phyloP scores from a whole-genome alignment of 1,284 basidiomycete genomes.

The Butyriboletus regius region DNA sequence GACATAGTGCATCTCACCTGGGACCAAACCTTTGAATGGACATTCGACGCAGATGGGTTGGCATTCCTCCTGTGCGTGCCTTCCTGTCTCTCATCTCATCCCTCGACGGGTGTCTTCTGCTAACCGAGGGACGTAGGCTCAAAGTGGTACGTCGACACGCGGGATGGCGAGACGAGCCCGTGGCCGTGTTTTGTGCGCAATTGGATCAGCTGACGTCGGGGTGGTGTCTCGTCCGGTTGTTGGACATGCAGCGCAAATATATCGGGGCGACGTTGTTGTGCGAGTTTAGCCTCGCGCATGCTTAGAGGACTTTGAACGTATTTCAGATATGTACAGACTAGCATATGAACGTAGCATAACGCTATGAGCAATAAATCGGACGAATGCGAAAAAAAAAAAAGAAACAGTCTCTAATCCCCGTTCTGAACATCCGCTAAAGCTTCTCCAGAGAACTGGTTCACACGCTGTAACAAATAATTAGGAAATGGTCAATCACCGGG shows the following conservation, averaged over 20 bases:
- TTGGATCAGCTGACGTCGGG: slow-evolving; percentile 41
- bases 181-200: slow-evolving; percentile 47
- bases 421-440: too few relatives aligned
- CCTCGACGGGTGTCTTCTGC: neutral
- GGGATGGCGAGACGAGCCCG: slow-evolving; percentile 40
- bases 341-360: neutral
- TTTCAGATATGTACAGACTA: neutral
- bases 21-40: slow-evolving; percentile 43
- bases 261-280: slow-evolving; percentile 46
- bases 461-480: too few relatives aligned
- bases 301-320: neutral
- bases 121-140: slow-evolving; percentile 26
- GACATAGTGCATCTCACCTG: slow-evolving; percentile 40
- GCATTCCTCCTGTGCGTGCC: slow-evolving; percentile 43
- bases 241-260: slow-evolving; percentile 49
- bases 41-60: slow-evolving; percentile 43
- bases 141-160: slow-evolving; percentile 34
- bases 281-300: slow-evolving; percentile 28
- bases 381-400: too few relatives aligned
- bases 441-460: too few relatives aligned
- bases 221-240: slow-evolving; percentile 47
- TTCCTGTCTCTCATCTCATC: neutral
- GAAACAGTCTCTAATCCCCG: too few relatives aligned
- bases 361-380: neutral
- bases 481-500: too few relatives aligned